A percentile compares a stretch with the other conserved stretches of the same genome.
These are phyloP conservation scores for Skeletonema potamos DNA, from an alignment of 108 stramenopile species.

Conservation along the genomic window DNA sequence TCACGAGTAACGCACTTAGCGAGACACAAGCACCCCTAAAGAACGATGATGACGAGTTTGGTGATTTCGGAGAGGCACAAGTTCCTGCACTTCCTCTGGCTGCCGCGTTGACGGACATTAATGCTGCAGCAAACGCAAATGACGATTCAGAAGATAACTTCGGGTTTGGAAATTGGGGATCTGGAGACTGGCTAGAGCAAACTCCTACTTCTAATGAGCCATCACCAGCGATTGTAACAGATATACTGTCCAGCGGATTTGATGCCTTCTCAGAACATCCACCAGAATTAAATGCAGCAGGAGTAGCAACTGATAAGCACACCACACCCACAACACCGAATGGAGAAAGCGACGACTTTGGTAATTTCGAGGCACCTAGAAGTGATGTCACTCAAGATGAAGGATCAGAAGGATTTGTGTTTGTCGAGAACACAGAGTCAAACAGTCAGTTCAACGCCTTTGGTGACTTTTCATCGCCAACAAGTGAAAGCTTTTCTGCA, in stretches of 20 bases:
- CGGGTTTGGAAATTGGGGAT: neutral
- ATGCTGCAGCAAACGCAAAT: neutral
- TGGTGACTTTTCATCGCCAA: constrained; percentile 15
- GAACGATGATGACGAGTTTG: constrained; percentile 32
- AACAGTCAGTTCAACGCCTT: constrained; percentile 24
- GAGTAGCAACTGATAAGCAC: neutral
- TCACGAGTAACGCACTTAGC: neutral
- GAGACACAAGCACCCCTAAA: neutral
- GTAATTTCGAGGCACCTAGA: constrained; percentile 11
- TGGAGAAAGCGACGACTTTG: constrained; percentile 19
- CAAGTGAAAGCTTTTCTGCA: neutral
- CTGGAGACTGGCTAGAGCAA: neutral
- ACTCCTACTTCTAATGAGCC: neutral
- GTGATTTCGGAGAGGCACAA: constrained; percentile 36
- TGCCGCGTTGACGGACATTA: neutral
- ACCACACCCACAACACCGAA: neutral
- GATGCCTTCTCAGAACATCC: constrained; percentile 1
- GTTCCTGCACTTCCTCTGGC: neutral
- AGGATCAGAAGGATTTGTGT: neutral
- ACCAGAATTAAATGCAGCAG: neutral
- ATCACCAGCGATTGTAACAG: neutral
- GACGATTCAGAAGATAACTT: neutral
- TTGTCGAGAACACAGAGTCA: constrained; percentile 6
- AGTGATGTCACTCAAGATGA: constrained; percentile 2
- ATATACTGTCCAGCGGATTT: neutral